Base-by-base conservation (phyloP, 1,284 basidiomycete species). In the Mycena sp. region DNA sequence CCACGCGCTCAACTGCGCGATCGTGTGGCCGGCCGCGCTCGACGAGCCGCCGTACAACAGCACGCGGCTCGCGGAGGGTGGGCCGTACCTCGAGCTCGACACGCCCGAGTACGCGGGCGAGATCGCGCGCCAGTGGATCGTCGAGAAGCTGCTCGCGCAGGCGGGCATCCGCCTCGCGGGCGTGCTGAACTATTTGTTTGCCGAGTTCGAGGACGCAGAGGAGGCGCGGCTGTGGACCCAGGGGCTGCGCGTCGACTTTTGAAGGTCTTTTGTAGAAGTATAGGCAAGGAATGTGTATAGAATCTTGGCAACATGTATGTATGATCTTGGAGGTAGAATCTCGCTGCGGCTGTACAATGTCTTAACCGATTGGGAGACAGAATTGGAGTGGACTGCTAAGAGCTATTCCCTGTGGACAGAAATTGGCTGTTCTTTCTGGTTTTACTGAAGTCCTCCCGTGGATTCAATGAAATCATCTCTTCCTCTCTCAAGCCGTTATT, bases 81-180 rank as follows among this genome's bases (percentile, higher is more conserved):
- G 52, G 50, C 72, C 77, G 0, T 82, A 87, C 63, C 83, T 93
- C 32, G 92, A 97, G 76, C 84, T 98, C n/a, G 92, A 96, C 75
- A 95, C 92, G 23, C 89, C 92, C 0, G 81, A 89, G 66, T 98
- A 98, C 71, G 78, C 90, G 1, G 94, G 91, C 1, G 78, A 78
- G 25, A 87, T 96, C 67, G 79, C 80, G 57, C 77, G 87, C 41
- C 79, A 85, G 63, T 90, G 90, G 84, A 78, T 94, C 40, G 71
- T 98, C 3, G 94, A 97, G 82, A 87, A 86, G 76, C 76, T 96
- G 69, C 78, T 98, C 49, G 91, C 93, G 0, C 90, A 90, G 80
- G 94, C 81, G 1, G 95, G 94, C 1, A 77, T 96, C 37, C 83
- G 95, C 16, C 85, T 96, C 32, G 95, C 94, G 11, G 93, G 88